These are phyloP conservation scores for Trifolium repens DNA, from an alignment of 306 rosid genomes.

Conservation along the genomic window DNA sequence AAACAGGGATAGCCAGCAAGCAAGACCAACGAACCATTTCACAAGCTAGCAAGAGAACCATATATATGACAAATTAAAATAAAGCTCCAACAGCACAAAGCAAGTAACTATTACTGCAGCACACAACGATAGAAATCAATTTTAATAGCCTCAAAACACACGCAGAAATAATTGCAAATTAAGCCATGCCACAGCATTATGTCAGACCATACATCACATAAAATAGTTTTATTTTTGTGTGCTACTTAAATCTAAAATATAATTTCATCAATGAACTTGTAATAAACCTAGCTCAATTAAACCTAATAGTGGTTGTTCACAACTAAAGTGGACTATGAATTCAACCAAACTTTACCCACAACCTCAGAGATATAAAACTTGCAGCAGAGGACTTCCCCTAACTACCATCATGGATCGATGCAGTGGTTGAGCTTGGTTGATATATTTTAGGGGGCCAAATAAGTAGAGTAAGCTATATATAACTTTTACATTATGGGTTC, in stretches of 20 bases:
- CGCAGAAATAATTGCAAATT: conserved; percentile 14
- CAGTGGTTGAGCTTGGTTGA: neutral
- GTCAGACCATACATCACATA: neutral
- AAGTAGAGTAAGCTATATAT: neutral
- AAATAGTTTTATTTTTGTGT: neutral
- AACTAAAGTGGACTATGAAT: neutral
- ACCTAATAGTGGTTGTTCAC: neutral
- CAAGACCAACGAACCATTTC: neutral
- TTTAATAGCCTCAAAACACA: conserved; percentile 8
- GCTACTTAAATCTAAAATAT: conserved; percentile 21
- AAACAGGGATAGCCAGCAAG: neutral
- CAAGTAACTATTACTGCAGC: neutral
- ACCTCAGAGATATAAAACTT: neutral
- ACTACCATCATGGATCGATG: neutral
- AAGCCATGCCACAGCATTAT: neutral
- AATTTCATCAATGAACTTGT: neutral
- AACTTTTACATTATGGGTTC: neutral
- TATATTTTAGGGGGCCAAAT: neutral
- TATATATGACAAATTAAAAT: conserved; percentile 6
- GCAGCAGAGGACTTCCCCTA: neutral
- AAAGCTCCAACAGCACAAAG: conserved; percentile 13
- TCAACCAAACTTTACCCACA: neutral
- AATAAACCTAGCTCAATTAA: conserved; percentile 12
- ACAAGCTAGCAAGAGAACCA: conserved; percentile 1
- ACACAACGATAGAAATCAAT: conserved; percentile 4